These are phyloP conservation scores for Coprinopsis sp. DNA, from an alignment of 768 basidiomycete genomes.

Conservation along the genomic window DNA sequence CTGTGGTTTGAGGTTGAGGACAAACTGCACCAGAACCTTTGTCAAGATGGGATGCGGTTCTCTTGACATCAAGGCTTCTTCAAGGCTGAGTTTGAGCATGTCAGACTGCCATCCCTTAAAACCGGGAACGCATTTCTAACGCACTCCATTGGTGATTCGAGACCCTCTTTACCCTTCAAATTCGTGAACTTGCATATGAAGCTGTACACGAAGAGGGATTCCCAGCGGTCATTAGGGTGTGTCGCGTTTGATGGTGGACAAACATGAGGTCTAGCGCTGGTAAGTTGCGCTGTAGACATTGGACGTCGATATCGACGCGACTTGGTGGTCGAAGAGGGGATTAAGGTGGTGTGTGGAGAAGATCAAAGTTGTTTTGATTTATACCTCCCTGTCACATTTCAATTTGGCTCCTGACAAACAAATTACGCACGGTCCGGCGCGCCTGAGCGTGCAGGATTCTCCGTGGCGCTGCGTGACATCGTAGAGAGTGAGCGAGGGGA, in stretches of 20 bases:
- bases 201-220: constrained; percentile 78
- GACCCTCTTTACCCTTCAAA: constrained; percentile 70
- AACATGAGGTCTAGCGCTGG: constrained; percentile 39
- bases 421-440: too few relatives aligned
- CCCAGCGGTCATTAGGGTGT: constrained; percentile 83
- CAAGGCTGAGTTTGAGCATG: constrained; percentile 50
- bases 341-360: constrained; percentile 23
- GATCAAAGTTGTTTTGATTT: constrained; percentile 30
- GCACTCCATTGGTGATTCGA: constrained; percentile 82
- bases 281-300: constrained; percentile 28
- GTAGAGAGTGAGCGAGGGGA: too few relatives aligned
- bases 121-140: constrained; percentile 27
- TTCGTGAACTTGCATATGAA: constrained; percentile 82
- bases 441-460: too few relatives aligned
- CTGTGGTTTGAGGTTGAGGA: constrained; percentile 78
- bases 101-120: constrained; percentile 7
- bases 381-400: constrained; percentile 28
- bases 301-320: constrained; percentile 32
- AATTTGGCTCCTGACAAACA: constrained; percentile 47
- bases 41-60: constrained; percentile 72
- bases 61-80: constrained; percentile 68
- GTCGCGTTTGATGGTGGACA: constrained; percentile 59
- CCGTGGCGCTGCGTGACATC: too few relatives aligned
- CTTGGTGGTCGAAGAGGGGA: constrained; percentile 23
- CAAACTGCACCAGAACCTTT: constrained; percentile 68